Percentiles rank a stretch among this genome's conserved stretches.
phyloP scores from a whole-genome alignment of 75 land plant species.

The Sequoia sempervirens region DNA sequence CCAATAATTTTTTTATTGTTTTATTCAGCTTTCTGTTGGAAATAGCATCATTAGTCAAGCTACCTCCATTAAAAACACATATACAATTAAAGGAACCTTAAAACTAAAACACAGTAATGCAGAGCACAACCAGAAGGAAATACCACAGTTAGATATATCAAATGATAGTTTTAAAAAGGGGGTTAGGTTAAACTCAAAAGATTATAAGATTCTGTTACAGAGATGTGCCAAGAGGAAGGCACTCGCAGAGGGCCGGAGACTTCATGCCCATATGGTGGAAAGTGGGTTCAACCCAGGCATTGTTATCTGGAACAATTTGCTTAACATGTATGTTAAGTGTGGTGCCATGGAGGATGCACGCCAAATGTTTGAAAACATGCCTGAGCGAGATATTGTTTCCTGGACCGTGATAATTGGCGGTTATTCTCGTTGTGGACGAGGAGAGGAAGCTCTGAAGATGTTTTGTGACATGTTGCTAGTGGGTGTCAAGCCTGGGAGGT shows the following conservation, averaged over 20 bases:
- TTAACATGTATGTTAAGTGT: conserved; percentile 23
- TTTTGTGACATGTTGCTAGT: conserved; percentile 16
- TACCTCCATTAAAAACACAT: neutral
- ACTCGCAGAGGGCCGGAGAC: conserved; percentile 16
- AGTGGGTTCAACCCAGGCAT: neutral
- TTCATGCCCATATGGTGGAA: conserved; percentile 9
- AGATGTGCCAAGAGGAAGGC: conserved; percentile 2
- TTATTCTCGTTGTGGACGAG: conserved; percentile 10
- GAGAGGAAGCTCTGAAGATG: conserved; percentile 11
- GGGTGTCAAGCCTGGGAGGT: conserved; percentile 15
- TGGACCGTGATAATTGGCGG: conserved; percentile 17
- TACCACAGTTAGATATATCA: neutral
- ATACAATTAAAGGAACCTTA: neutral
- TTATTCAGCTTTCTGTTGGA: neutral
- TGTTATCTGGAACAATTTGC: conserved; percentile 8
- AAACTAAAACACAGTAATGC: neutral
- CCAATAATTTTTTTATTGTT: neutral
- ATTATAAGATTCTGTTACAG: conserved; percentile 9
- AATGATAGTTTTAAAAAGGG: neutral
- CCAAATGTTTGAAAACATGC: conserved; percentile 3
- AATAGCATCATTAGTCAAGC: neutral
- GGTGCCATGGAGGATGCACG: conserved; percentile 17
- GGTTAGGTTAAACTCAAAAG: neutral
- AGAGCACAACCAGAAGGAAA: neutral
- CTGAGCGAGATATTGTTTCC: conserved; percentile 11